phyloP scores from a whole-genome alignment of 208 protist species.

The Naegleria gruberi region DNA sequence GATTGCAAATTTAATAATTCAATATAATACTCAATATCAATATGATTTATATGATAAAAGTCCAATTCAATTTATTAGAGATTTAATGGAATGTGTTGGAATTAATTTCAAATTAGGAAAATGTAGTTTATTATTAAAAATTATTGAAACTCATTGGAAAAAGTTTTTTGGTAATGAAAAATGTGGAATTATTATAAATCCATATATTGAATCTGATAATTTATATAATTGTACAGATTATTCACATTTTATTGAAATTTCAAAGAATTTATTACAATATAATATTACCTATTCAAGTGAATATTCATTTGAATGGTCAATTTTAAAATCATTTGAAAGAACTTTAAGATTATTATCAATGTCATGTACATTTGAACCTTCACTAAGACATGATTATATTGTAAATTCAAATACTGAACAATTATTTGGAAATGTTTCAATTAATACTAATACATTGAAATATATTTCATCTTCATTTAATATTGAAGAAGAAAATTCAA shows the following conservation, averaged over 20 bases:
- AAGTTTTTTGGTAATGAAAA: background rate
- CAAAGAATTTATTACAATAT: background rate
- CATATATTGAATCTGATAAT: background rate
- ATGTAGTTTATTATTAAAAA: background rate
- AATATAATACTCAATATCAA: background rate
- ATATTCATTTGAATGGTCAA: background rate
- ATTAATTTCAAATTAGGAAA: background rate
- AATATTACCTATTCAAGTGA: background rate
- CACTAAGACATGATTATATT: background rate
- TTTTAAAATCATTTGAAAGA: background rate
- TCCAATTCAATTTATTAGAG: background rate
- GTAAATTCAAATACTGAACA: too few relatives aligned
- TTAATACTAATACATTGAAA: too few relatives aligned
- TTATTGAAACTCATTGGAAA: background rate
- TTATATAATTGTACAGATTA: background rate
- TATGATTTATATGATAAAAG: background rate
- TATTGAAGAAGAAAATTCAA: too few relatives aligned
- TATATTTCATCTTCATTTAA: too few relatives aligned
- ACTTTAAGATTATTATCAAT: background rate
- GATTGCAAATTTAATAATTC: background rate
- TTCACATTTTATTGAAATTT: background rate
- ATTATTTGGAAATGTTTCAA: too few relatives aligned
- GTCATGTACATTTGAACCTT: background rate
- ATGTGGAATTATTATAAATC: background rate
- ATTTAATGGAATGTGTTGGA: background rate